phyloP scores from a whole-genome alignment of 2,329 filamentous ascomycete species.

The Neofusicoccum kwambonambiense region DNA sequence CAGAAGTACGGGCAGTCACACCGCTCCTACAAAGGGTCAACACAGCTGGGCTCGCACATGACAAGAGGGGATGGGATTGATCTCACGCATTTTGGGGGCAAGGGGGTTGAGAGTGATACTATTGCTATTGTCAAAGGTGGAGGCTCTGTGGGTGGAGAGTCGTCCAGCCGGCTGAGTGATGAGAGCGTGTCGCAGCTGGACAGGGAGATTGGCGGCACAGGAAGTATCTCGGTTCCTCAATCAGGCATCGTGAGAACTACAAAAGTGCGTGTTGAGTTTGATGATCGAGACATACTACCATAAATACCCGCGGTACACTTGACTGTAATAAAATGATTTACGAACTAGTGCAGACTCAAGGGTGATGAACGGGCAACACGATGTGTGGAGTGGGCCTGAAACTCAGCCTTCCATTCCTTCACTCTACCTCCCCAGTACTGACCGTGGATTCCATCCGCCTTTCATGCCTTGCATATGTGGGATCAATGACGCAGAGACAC shows the following conservation, averaged over 20 bases:
- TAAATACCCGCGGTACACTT: too few species aligned
- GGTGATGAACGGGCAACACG: too few species aligned
- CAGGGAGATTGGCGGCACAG: background rate
- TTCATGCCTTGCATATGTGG: too few species aligned
- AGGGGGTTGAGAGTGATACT: background rate
- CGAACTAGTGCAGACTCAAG: too few species aligned
- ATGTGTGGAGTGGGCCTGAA: too few species aligned
- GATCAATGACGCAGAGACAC: too few species aligned
- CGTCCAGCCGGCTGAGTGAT: background rate
- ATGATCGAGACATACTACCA: background rate
- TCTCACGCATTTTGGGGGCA: background rate
- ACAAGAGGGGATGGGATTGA: background rate
- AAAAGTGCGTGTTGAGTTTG: background rate
- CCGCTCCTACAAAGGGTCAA: background rate
- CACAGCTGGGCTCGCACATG: background rate
- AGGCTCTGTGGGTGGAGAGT: background rate
- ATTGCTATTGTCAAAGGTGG: background rate
- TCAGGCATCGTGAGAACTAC: conserved; percentile 6
- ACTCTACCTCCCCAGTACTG: too few species aligned
- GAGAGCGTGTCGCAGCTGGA: background rate
- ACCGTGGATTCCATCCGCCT: too few species aligned
- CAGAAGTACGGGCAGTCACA: background rate
- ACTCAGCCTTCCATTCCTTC: too few species aligned
- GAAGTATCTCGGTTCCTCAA: background rate
- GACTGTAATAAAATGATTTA: too few species aligned